These are phyloP conservation scores for Ambrosiella xylebori DNA, from an alignment of 2,329 filamentous ascomycete genomes.

Conservation along the genomic window DNA sequence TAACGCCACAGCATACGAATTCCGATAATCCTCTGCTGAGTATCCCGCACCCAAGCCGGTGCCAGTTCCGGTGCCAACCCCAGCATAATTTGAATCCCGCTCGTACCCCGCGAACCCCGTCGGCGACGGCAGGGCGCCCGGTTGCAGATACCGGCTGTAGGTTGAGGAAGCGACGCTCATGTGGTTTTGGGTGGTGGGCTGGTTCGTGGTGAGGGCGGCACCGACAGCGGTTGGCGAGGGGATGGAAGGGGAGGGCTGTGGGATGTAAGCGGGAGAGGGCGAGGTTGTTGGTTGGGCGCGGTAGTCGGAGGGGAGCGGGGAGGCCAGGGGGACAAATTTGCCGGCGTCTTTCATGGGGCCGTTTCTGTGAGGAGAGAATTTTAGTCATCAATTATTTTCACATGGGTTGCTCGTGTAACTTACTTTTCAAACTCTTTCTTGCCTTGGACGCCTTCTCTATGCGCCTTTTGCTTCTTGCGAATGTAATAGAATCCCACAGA, in stretches of 20 bases:
- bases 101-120: conserved; percentile 4
- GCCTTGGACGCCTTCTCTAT: not conserved
- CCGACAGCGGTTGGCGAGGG: conserved; percentile 1
- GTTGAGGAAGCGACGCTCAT: conserved; percentile 12
- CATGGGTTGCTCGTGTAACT: conserved; percentile 1
- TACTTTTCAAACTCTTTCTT: conserved; percentile 16
- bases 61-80: conserved; percentile 15
- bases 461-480: conserved; percentile 27
- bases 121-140: conserved; percentile 11
- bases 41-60: conserved; percentile 17
- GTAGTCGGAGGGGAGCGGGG: conserved; percentile 13
- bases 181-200: conserved; percentile 9
- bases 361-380: not conserved
- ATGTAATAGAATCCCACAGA: conserved; percentile 27
- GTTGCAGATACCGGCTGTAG: conserved; percentile 10
- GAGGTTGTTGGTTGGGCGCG: conserved; percentile 8
- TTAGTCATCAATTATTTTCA: too few species aligned
- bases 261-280: conserved; percentile 1
- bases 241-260: not conserved
- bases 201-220: conserved; percentile 7
- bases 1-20: conserved; percentile 26
- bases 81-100: conserved; percentile 8
- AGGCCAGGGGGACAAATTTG: conserved; percentile 13
- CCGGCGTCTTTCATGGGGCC: conserved; percentile 12
- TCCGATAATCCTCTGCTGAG: conserved; percentile 27